Evolutionary conservation across 2,329 filamentous ascomycete species (phyloP).

Genomic region (Claviceps maximensis): DNA sequence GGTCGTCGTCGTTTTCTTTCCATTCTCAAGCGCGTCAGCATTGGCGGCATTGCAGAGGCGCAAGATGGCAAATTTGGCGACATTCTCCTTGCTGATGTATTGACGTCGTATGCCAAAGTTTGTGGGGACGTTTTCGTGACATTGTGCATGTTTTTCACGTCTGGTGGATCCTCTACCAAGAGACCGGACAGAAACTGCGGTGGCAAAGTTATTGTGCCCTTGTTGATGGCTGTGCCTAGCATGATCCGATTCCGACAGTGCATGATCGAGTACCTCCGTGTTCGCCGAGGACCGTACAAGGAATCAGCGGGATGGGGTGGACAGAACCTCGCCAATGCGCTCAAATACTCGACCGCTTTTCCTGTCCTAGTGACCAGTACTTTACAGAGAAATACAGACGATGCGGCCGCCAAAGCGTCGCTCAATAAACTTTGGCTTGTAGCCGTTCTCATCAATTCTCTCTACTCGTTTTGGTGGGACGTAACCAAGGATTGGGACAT

Average conservation of each 20-base stretch:
- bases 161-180: slow-evolving; percentile 59
- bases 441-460: slow-evolving; percentile 67
- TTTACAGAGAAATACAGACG: slow-evolving; percentile 49
- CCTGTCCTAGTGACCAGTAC: slow-evolving; percentile 77
- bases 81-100: slow-evolving; percentile 79
- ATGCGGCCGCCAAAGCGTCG: slow-evolving; percentile 25
- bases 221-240: slow-evolving; percentile 73
- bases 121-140: slow-evolving; percentile 80
- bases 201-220: slow-evolving; percentile 63
- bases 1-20: slow-evolving; percentile 65
- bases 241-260: slow-evolving; percentile 85
- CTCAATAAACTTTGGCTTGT: slow-evolving; percentile 52
- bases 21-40: slow-evolving; percentile 62
- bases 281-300: slow-evolving; percentile 43
- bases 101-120: slow-evolving; percentile 91
- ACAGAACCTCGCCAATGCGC: slow-evolving; percentile 81
- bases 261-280: slow-evolving; percentile 71
- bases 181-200: slow-evolving; percentile 74
- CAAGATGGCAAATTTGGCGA: slow-evolving; percentile 92
- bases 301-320: slow-evolving; percentile 58
- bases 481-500: slow-evolving; percentile 95
- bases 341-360: slow-evolving; percentile 90
- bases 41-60: slow-evolving; percentile 76
- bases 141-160: slow-evolving; percentile 78
- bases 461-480: slow-evolving; percentile 99